These are phyloP conservation scores for Orbilia oligospora DNA, from an alignment of 2,329 filamentous ascomycete genomes.

Conservation along the genomic window DNA sequence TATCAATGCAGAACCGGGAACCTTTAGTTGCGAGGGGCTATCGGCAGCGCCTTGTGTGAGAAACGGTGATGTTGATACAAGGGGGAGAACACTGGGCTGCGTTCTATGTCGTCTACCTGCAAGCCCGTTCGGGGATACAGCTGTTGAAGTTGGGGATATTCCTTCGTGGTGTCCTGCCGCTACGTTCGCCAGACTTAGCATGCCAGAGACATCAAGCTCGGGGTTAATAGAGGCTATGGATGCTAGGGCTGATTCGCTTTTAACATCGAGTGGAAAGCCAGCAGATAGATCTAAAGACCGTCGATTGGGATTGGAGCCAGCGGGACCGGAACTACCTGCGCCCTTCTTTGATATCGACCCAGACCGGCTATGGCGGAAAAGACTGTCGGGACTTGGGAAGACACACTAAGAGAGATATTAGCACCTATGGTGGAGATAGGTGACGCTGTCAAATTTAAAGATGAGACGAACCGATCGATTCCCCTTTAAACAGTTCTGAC, in stretches of 20 bases:
- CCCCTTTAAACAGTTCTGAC: constrained; percentile 63
- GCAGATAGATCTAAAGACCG: constrained; percentile 55
- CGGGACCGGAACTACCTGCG: constrained; percentile 31
- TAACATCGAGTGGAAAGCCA: constrained; percentile 53
- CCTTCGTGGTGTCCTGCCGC: constrained; percentile 59
- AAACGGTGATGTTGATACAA: constrained; percentile 45
- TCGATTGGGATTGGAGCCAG: constrained; percentile 51
- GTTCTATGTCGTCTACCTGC: constrained; percentile 52
- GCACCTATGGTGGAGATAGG: constrained; percentile 29
- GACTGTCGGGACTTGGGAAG: constrained; percentile 59
- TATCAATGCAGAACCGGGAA: constrained; percentile 53
- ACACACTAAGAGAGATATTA: constrained; percentile 46
- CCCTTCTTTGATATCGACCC: constrained; percentile 61
- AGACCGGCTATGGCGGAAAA: constrained; percentile 63
- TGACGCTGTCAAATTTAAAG: constrained; percentile 50
- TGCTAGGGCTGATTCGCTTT: constrained; percentile 43
- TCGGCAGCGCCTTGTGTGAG: constrained; percentile 43
- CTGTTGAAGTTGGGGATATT: constrained; percentile 55
- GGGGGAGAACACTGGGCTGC: constrained; percentile 51
- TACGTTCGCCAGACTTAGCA: constrained; percentile 58
- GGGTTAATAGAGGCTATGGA: constrained; percentile 56
- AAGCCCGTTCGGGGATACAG: constrained; percentile 57
- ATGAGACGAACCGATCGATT: constrained; percentile 59
- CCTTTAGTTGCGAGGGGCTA: constrained; percentile 53
- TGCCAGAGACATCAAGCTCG: constrained; percentile 60